These are phyloP conservation scores for Apophysomyces trapeziformis DNA, from an alignment of 371 early-diverging fungal species.

Conservation along the genomic window DNA sequence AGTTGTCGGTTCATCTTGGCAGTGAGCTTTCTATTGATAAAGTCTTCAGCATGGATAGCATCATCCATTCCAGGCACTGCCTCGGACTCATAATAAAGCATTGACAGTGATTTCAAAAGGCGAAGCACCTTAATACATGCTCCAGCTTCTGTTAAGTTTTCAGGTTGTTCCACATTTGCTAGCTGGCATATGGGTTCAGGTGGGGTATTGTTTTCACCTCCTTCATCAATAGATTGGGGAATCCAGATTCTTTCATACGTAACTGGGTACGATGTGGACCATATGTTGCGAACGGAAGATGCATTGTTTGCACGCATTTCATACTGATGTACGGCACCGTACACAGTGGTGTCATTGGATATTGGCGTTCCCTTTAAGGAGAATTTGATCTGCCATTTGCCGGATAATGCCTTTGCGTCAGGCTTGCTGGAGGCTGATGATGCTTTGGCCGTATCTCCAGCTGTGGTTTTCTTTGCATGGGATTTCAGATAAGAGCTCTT, in stretches of 20 bases:
- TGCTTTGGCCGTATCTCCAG: not conserved
- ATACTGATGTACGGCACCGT: conserved; percentile 64
- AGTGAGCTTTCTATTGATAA: conserved; percentile 80
- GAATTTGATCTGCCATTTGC: conserved; percentile 61
- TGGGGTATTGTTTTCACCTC: not conserved
- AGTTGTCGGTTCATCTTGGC: conserved; percentile 86
- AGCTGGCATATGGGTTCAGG: conserved; percentile 18
- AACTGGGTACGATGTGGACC: conserved; percentile 59
- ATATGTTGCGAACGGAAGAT: conserved; percentile 40
- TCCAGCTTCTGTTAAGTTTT: conserved; percentile 24
- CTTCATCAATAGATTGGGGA: conserved; percentile 26
- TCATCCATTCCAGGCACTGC: not conserved
- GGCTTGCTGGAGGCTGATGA: not conserved
- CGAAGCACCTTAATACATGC: conserved; percentile 52
- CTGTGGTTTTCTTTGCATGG: not conserved
- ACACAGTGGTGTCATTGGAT: conserved; percentile 61
- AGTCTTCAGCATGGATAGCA: conserved; percentile 53
- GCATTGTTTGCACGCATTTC: conserved; percentile 33
- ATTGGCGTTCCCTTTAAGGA: conserved; percentile 53
- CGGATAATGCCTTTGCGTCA: not conserved
- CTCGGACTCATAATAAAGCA: not conserved
- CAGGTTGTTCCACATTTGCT: conserved; percentile 23
- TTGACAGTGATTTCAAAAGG: conserved; percentile 53
- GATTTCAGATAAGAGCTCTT: not conserved
- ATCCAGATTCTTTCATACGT: conserved; percentile 48